Conservation (phyloP, 495 filamentous ascomycete genomes). For the Bacidia gigantensis region DNA sequence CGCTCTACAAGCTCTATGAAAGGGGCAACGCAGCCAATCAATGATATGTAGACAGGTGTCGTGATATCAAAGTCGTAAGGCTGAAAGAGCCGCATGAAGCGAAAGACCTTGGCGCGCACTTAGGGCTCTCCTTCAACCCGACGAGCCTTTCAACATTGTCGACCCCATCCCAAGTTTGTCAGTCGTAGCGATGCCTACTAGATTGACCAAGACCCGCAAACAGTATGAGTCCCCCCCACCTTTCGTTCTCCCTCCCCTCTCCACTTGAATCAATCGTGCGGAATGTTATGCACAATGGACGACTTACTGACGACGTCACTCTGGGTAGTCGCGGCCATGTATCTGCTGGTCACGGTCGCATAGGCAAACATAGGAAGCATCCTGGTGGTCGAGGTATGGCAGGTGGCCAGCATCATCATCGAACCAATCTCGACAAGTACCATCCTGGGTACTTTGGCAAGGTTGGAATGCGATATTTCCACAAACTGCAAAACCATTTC, state of each 20-base stretch:
- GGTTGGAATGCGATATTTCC: constrained; percentile 93
- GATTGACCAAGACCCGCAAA: constrained; percentile 70
- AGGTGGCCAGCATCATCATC: constrained; percentile 92
- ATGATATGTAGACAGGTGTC: too few relatives aligned
- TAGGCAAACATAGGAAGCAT: constrained; percentile 89
- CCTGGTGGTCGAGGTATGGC: constrained; percentile 92
- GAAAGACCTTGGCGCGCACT: neutral
- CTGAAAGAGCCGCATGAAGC: neutral
- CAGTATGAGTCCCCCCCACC: constrained; percentile 42
- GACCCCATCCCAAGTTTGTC: neutral
- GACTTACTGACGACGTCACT: constrained; percentile 10
- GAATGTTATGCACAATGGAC: constrained; percentile 2
- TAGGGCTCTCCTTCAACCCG: neutral
- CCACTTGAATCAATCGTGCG: too few relatives aligned
- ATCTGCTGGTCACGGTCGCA: constrained; percentile 81
- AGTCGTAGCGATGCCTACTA: constrained; percentile 52
- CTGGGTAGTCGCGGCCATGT: constrained; percentile 73
- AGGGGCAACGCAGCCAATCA: too few relatives aligned
- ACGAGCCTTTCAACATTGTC: neutral
- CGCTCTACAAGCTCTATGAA: too few relatives aligned
- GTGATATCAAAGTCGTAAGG: neutral
- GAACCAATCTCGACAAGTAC: constrained; percentile 90
- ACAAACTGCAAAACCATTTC: constrained; percentile 76
- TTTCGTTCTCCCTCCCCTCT: constrained; percentile 7
- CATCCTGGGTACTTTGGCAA: constrained; percentile 97